A percentile compares a stretch with the other conserved stretches of the same genome.
Evolutionary conservation across 1,139 yeast species (phyloP).

Genomic region (Suhomyces choctaworum): DNA sequence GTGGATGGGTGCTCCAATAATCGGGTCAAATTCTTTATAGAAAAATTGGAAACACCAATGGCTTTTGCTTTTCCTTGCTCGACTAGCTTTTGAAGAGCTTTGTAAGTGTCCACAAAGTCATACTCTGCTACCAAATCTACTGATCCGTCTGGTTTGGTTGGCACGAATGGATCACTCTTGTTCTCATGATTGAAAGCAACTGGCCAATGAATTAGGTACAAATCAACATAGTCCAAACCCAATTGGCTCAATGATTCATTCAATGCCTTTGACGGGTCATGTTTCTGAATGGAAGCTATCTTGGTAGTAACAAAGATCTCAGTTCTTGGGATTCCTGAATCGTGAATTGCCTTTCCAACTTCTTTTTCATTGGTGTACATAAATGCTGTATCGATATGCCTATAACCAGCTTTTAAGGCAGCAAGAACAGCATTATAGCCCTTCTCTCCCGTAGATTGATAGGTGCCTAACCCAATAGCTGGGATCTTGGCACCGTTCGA

Average conservation of each 20-base stretch:
- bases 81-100: conserved; percentile 17
- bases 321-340: conserved; percentile 66
- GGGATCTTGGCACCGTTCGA: conserved; percentile 45
- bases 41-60: conserved; percentile 25
- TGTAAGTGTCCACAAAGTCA: conserved; percentile 20
- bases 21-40: conserved; percentile 16
- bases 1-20: conserved; percentile 19
- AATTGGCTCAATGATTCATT: conserved; percentile 63
- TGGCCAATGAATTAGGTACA: conserved; percentile 90
- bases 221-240: conserved; percentile 78
- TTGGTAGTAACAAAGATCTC: conserved; percentile 80
- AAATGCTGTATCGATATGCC: conserved; percentile 79
- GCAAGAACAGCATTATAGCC: conserved; percentile 56
- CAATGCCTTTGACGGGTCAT: conserved; percentile 58
- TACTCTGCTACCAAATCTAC: conserved; percentile 12
- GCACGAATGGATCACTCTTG: conserved; percentile 28
- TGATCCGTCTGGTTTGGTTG: conserved; percentile 13
- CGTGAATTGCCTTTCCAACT: conserved; percentile 65
- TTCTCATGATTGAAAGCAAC: conserved; percentile 33
- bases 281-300: conserved; percentile 69
- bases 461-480: conserved; percentile 59
- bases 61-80: conserved; percentile 18
- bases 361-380: conserved; percentile 64
- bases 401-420: conserved; percentile 55
- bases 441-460: conserved; percentile 52